Evolutionary conservation across 2,329 filamentous ascomycete species (phyloP).

Genomic region (Alternaria panax): DNA sequence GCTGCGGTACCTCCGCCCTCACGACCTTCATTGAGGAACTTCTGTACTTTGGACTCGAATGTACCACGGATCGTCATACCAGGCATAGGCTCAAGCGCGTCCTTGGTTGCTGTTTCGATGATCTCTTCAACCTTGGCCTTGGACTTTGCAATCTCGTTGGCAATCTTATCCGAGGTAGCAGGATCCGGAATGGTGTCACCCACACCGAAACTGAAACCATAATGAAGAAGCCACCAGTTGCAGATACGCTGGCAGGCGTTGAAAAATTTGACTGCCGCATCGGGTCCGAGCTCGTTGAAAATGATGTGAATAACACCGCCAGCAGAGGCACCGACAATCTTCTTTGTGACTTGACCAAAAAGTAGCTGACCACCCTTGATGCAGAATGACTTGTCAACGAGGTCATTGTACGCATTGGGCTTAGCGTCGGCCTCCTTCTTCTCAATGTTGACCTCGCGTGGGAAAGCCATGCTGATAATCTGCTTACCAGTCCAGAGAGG

Average conservation of each 20-base stretch:
- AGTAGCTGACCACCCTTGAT: conserved; percentile 89
- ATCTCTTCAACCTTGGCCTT: conserved; percentile 82
- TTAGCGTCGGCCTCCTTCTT: conserved; percentile 67
- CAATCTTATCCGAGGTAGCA: conserved; percentile 82
- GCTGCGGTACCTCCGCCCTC: conserved; percentile 94
- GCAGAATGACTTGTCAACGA: conserved; percentile 77
- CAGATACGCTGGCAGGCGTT: conserved; percentile 94
- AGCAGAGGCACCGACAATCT: conserved; percentile 86
- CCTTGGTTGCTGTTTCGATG: conserved; percentile 80
- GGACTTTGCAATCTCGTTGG: conserved; percentile 78
- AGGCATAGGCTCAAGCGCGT: conserved; percentile 87
- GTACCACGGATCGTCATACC: conserved; percentile 99
- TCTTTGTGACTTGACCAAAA: conserved; percentile 91
- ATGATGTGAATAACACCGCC: conserved; percentile 95
- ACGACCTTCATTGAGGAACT: conserved; percentile 92
- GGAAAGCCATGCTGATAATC: conserved; percentile 91
- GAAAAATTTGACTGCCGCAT: conserved; percentile 91
- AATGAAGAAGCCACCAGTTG: conserved; percentile 96
- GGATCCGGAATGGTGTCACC: conserved; percentile 96
- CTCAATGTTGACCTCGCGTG: conserved; percentile 77
- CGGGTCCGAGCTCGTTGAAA: conserved; percentile 90
- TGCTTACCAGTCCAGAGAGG: conserved; percentile 99
- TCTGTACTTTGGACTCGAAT: conserved; percentile 96
- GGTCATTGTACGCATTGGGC: conserved; percentile 64
- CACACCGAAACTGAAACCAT: conserved; percentile 97